Evolutionary conservation across 257 asterid species (phyloP).

Genomic region (Eustoma russellianum): DNA sequence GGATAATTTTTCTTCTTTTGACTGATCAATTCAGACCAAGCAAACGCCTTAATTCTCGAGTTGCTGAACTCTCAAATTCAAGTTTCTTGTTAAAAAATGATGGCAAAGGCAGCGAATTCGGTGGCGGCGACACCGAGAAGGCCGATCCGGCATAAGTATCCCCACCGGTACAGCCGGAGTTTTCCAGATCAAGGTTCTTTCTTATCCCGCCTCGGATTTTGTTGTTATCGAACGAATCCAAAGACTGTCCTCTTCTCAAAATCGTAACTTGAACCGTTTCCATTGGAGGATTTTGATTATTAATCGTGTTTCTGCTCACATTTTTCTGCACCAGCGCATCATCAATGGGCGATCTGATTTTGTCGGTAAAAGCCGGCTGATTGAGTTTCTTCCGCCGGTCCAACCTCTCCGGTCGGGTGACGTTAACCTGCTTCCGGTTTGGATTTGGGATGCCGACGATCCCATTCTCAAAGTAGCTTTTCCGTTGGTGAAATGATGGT

Average conservation of each 20-base stretch:
- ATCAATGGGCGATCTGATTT: constrained; percentile 9
- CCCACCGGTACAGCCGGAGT: not conserved
- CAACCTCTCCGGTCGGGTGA: constrained; percentile 4
- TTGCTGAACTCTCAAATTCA: constrained; percentile 42
- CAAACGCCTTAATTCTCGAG: constrained; percentile 34
- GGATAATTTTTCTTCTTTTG: too few relatives aligned
- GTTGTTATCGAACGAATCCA: constrained; percentile 28
- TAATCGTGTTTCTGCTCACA: not conserved
- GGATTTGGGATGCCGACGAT: constrained; percentile 10
- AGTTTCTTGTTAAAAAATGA: constrained; percentile 29
- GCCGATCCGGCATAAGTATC: constrained; percentile 68
- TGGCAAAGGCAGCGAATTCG: constrained; percentile 59
- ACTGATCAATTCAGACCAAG: constrained; percentile 21
- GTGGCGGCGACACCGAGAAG: constrained; percentile 52
- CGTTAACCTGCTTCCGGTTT: constrained; percentile 9
- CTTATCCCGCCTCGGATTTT: not conserved
- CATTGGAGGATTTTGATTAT: not conserved
- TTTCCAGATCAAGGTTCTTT: not conserved
- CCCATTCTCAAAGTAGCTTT: constrained; percentile 4
- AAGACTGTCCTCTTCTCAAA: constrained; percentile 35
- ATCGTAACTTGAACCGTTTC: constrained; percentile 11
- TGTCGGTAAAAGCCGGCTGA: not conserved
- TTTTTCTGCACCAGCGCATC: constrained; percentile 3
- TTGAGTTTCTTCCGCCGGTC: constrained; percentile 13
- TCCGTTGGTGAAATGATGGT: constrained; percentile 17